phyloP scores from a whole-genome alignment of 2,329 filamentous ascomycete genomes.

The Neocatenulostroma microsporum region DNA sequence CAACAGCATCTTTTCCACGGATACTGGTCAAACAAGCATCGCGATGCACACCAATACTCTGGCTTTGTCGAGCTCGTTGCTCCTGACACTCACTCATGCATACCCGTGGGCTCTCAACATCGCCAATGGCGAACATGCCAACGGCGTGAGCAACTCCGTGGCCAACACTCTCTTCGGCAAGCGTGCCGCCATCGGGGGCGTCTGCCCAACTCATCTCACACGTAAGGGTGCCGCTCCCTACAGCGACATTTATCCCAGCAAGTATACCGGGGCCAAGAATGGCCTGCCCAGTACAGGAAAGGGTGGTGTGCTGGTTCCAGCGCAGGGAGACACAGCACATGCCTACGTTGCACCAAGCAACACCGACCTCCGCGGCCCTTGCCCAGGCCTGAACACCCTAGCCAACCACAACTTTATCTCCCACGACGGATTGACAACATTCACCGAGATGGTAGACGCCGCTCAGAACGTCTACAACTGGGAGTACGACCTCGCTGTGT shows the following conservation, averaged over 20 bases:
- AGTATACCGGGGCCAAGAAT: conserved; percentile 7
- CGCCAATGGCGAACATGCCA: background rate
- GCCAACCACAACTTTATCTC: conserved; percentile 36
- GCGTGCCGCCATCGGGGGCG: too few relatives aligned
- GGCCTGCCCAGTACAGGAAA: conserved; percentile 29
- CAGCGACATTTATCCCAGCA: conserved; percentile 5
- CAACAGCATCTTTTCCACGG: too few relatives aligned
- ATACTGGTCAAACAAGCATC: too few relatives aligned
- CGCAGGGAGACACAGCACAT: conserved; percentile 30
- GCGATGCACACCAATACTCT: too few relatives aligned
- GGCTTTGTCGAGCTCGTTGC: too few relatives aligned
- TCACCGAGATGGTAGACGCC: conserved; percentile 35
- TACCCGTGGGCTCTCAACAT: conserved; percentile 1
- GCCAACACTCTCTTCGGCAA: too few relatives aligned
- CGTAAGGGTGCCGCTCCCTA: conserved; percentile 7
- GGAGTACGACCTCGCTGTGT: conserved; percentile 30
- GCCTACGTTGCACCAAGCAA: conserved; percentile 26
- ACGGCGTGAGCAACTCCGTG: background rate
- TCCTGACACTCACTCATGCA: background rate
- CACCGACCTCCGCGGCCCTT: conserved; percentile 20
- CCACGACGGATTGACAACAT: conserved; percentile 34
- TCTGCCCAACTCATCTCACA: conserved; percentile 1
- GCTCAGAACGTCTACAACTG: conserved; percentile 38
- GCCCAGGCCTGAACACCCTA: conserved; percentile 31
- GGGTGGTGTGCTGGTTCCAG: conserved; percentile 38